A percentile compares a stretch with the other conserved stretches of the same genome.
These are phyloP conservation scores for Wallacemonas collosoma DNA, from an alignment of 208 protist genomes.

Conservation along the genomic window DNA sequence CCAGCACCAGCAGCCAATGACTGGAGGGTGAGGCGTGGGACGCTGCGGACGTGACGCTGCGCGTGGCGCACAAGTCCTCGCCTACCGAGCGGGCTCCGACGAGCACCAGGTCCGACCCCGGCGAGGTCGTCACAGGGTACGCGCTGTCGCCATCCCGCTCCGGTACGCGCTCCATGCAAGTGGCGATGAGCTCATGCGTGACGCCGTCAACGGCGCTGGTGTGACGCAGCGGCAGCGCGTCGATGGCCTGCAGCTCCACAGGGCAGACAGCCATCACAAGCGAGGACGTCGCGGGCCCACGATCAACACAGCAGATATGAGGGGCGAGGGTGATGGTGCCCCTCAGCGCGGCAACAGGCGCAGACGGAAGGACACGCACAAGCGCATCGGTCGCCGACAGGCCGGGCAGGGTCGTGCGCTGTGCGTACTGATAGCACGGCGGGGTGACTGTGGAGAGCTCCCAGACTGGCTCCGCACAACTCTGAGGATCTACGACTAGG, in stretches of 20 bases:
- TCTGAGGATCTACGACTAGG: too few relatives aligned
- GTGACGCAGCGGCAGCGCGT: conserved; percentile 8
- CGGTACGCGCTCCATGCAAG: conserved; percentile 35
- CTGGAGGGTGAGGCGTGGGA: neutral
- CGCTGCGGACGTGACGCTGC: neutral
- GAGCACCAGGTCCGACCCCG: conserved; percentile 3
- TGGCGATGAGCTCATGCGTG: conserved; percentile 15
- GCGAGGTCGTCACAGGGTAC: neutral
- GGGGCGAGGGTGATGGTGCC: neutral
- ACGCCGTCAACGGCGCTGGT: neutral
- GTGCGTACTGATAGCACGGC: neutral
- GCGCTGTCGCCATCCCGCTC: neutral
- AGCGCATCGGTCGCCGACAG: neutral
- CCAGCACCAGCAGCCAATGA: conserved; percentile 30
- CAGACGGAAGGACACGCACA: conserved; percentile 2
- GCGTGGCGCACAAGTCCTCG: too few relatives aligned
- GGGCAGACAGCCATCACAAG: conserved; percentile 10
- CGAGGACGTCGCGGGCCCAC: neutral
- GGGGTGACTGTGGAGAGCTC: neutral
- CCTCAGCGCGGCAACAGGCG: neutral
- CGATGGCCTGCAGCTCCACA: neutral
- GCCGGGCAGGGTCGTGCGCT: neutral
- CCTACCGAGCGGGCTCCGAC: neutral
- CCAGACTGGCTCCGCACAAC: conserved; percentile 1
- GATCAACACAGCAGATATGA: conserved; percentile 9